Conservation (phyloP, 495 filamentous ascomycete species). For the Penicillium verhagenii region DNA sequence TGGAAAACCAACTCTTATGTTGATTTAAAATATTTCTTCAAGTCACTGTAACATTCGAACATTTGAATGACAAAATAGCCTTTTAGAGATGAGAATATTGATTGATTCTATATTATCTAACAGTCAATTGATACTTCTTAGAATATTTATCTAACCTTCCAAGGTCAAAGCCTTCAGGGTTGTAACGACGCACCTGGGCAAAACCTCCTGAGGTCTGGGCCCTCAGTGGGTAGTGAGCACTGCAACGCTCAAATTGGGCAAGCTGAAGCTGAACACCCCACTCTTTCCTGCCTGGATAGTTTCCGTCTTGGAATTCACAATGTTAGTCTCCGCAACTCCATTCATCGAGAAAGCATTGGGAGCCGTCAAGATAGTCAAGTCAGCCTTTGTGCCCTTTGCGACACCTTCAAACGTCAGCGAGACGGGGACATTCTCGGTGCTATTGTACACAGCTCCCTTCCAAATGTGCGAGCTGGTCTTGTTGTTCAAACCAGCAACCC, state of each 20-base stretch:
- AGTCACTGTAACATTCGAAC: no score
- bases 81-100: no score
- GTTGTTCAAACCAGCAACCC: slow-evolving; percentile 35
- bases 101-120: no score
- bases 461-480: slow-evolving; percentile 44
- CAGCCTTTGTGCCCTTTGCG: slow-evolving; percentile 40
- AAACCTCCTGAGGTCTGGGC: no score
- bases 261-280: slow-evolving; percentile 47
- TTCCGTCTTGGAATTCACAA: slow-evolving; percentile 44
- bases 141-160: no score
- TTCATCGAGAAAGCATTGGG: slow-evolving; percentile 42
- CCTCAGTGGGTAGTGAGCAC: slow-evolving; percentile 40
- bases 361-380: slow-evolving; percentile 59
- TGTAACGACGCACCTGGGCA: no score
- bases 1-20: no score
- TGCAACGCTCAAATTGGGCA: slow-evolving; percentile 53
- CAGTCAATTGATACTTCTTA: no score
- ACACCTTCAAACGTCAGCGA: slow-evolving; percentile 56
- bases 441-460: slow-evolving; percentile 69
- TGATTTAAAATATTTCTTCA: no score
- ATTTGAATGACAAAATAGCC: no score
- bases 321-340: slow-evolving; percentile 34
- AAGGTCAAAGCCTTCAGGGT: no score
- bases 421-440: slow-evolving; percentile 48
- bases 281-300: slow-evolving; percentile 43